phyloP scores from a whole-genome alignment of 2,329 filamentous ascomycete species.

The Alternaria sp. region DNA sequence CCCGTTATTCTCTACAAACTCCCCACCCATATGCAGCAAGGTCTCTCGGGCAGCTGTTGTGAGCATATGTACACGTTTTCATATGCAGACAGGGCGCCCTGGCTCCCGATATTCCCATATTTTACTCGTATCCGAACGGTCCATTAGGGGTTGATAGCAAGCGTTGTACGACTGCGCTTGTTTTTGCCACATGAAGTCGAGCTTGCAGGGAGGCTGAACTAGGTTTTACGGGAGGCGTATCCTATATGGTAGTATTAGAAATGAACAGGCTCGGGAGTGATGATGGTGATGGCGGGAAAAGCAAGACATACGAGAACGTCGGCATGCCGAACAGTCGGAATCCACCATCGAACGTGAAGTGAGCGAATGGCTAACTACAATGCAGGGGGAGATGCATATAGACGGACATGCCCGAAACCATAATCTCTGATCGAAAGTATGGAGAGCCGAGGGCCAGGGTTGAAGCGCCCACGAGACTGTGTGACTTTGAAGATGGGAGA shows the following conservation, averaged over 20 bases:
- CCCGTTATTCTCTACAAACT: conserved; percentile 11
- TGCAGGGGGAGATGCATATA: conserved; percentile 10
- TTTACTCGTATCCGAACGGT: conserved; percentile 1
- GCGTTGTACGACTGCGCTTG: conserved; percentile 8
- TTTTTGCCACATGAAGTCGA: background rate
- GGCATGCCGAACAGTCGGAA: conserved; percentile 5
- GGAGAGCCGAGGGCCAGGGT: conserved; percentile 12
- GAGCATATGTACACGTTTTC: conserved; percentile 4
- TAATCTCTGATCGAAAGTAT: conserved; percentile 1
- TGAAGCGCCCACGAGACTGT: conserved; percentile 10
- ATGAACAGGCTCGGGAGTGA: background rate
- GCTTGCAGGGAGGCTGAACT: background rate
- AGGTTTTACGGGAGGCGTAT: background rate
- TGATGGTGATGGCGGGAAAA: background rate
- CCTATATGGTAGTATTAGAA: conserved; percentile 2
- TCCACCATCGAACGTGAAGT: background rate
- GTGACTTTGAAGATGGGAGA: conserved; percentile 11
- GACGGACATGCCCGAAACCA: conserved; percentile 9
- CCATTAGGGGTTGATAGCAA: conserved; percentile 6
- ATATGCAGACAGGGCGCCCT: conserved; percentile 12
- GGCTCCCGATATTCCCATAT: conserved; percentile 13
- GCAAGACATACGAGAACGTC: conserved; percentile 6
- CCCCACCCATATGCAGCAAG: background rate
- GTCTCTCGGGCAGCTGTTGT: background rate
- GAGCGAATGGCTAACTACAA: background rate